Percentiles rank a stretch among this genome's conserved stretches.
Conservation (phyloP, 169 alveolate genomes). For the Plasmodium sp. region DNA sequence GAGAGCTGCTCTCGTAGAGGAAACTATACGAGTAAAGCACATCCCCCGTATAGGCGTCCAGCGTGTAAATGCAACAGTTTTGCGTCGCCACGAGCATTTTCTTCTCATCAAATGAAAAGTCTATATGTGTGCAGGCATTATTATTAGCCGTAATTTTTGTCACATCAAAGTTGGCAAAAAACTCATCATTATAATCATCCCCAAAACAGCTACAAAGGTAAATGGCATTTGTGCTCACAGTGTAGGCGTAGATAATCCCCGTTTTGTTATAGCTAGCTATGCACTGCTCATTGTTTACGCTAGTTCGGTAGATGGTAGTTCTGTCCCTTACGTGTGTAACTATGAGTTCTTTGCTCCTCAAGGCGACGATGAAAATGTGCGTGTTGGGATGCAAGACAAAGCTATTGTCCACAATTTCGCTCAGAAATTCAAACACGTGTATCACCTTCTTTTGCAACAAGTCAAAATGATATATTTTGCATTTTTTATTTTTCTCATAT, state of each 20-base stretch:
- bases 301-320: constrained; percentile 21
- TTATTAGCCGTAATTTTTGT: constrained; percentile 36
- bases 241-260: constrained; percentile 60
- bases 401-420: constrained; percentile 42
- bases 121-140: constrained; percentile 41
- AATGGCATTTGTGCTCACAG: constrained; percentile 6
- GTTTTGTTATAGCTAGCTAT: constrained; percentile 48
- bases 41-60: constrained; percentile 71
- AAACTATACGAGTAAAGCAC: constrained; percentile 32
- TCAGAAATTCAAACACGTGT: constrained; percentile 32
- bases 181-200: constrained; percentile 67
- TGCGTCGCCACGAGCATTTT: constrained; percentile 64
- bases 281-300: constrained; percentile 33
- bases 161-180: constrained; percentile 57
- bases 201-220: constrained; percentile 71
- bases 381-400: constrained; percentile 58
- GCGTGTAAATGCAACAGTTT: constrained; percentile 8
- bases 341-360: constrained; percentile 31
- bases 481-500: constrained; percentile 33
- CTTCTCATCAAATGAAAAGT: constrained; percentile 55
- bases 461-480: constrained; percentile 51
- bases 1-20: constrained; percentile 13
- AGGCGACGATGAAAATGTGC: constrained; percentile 44
- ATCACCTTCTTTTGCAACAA: constrained; percentile 24
- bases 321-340: constrained; percentile 5